phyloP scores from a whole-genome alignment of 805 yeast species.

The Metschnikowia similis region DNA sequence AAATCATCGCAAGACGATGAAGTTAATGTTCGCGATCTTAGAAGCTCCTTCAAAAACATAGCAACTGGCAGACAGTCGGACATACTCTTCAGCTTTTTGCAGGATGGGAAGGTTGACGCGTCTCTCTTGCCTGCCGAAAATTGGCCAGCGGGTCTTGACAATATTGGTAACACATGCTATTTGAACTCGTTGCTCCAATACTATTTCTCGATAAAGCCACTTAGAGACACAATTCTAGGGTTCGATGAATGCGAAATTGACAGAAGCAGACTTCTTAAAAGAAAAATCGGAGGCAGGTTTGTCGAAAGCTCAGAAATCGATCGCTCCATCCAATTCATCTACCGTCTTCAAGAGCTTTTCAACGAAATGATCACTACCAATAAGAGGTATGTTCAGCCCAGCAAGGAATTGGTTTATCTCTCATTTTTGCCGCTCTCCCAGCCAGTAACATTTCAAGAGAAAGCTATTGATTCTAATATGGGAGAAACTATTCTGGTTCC shows the following conservation, averaged over 20 bases:
- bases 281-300: slow-evolving; percentile 84
- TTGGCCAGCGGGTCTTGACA: slow-evolving; percentile 90
- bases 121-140: slow-evolving; percentile 54
- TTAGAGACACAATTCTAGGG: slow-evolving; percentile 59
- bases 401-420: slow-evolving; percentile 77
- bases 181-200: slow-evolving; percentile 87
- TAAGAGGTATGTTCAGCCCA: slow-evolving; percentile 70
- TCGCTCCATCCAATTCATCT: slow-evolving; percentile 78
- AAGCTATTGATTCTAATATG: slow-evolving; percentile 4
- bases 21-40: slow-evolving; percentile 50
- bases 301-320: slow-evolving; percentile 76
- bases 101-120: slow-evolving; percentile 60
- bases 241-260: slow-evolving; percentile 40
- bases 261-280: slow-evolving; percentile 13
- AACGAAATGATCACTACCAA: slow-evolving; percentile 60
- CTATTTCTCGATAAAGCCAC: slow-evolving; percentile 80
- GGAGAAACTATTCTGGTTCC: background rate
- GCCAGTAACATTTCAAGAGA: slow-evolving; percentile 53
- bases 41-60: slow-evolving; percentile 54
- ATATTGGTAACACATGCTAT: slow-evolving; percentile 89
- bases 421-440: slow-evolving; percentile 74
- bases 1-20: slow-evolving; percentile 18
- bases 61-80: slow-evolving; percentile 54
- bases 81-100: slow-evolving; percentile 51
- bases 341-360: slow-evolving; percentile 67